These are phyloP conservation scores for Entomortierella beljakovae DNA, from an alignment of 192 early-diverging fungal genomes.

Conservation along the genomic window DNA sequence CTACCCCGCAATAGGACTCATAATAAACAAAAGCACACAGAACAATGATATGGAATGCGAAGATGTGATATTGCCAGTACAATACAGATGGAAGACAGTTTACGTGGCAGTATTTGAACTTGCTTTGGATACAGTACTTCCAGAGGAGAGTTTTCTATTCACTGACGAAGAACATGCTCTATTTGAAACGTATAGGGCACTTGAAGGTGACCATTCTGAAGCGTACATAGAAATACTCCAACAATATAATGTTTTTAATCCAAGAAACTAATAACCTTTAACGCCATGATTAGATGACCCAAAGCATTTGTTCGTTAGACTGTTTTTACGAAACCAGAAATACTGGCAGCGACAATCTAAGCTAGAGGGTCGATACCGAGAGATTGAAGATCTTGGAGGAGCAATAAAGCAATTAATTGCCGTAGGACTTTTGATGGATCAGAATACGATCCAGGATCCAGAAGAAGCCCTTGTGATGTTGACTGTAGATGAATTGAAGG, in stretches of 20 bases:
- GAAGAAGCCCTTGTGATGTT: slow-evolving; percentile 37
- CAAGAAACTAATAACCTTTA: too few relatives aligned
- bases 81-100: slow-evolving; percentile 55
- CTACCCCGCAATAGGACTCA: not conserved
- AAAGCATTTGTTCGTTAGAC: slow-evolving; percentile 57
- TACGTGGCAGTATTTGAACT: slow-evolving; percentile 56
- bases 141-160: slow-evolving; percentile 54
- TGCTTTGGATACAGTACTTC: slow-evolving; percentile 56
- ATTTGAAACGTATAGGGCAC: slow-evolving; percentile 45
- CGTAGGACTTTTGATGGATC: slow-evolving; percentile 35
- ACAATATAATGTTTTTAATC: too few relatives aligned
- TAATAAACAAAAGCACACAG: not conserved
- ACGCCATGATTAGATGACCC: slow-evolving; percentile 35
- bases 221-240: too few relatives aligned
- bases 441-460: slow-evolving; percentile 11
- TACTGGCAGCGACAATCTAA: slow-evolving; percentile 49
- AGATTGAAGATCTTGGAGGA: slow-evolving; percentile 28
- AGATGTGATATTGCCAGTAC: slow-evolving; percentile 2
- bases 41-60: not conserved
- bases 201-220: slow-evolving; percentile 37
- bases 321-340: slow-evolving; percentile 55
- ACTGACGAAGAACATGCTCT: slow-evolving; percentile 51
- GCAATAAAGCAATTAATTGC: slow-evolving; percentile 30
- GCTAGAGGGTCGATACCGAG: slow-evolving; percentile 39
- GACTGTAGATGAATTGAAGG: slow-evolving; percentile 48